Base-by-base conservation (phyloP, 2,329 filamentous ascomycete genomes). In the Ceratocystis cubensis region DNA sequence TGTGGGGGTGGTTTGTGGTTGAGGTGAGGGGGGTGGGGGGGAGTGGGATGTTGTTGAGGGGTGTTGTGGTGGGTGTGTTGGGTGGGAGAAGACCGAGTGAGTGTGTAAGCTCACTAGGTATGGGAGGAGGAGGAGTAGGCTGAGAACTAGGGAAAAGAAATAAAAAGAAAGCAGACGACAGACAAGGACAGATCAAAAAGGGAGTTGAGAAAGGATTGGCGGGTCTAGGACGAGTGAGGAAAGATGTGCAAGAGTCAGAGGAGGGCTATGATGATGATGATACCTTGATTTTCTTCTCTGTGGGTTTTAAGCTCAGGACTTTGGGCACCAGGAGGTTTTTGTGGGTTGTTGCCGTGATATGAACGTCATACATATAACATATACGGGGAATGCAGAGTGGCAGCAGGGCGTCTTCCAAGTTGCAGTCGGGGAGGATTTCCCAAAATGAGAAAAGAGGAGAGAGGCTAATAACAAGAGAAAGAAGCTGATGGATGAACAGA, bases 391-490 rank as follows among this genome's bases (percentile, higher is more conserved):
- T 33, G 53, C 28, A 59, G 28, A 59, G 53, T 59, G 13, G 53
- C 28, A 33, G 53, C 28, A 56, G 28, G 53, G 25, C 53, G 53
- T 59, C 28, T 59, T 37, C 7, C 37, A 41, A 59, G 25, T 33
- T 59, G 28, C 22, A 59, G 25, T 59, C 25, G 59, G 64, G 28
- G 22, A 53, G 56, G 53, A 61, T 46, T 22, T 44, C 25, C 33
- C 6, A 48, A 20, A 46, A 62, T 45, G 57, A 62, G 64, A 33
- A 63, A 66, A 66, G 37, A 66, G 57, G 53, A 10, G 20, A 62
- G 48, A 66, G 57, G 28, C 64, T 50, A 25, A 22, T 20, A 10
- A 22, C 15, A 20, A 50, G 20, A 50, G 22, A 10, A 20, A 53
- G 48, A 53, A 53, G 6, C 28, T 28, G 59, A 62, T 62, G 59